A percentile compares a stretch with the other conserved stretches of the same genome.
Conservation (phyloP, 2,329 filamentous ascomycete species). For the Cladosporium halotolerans region DNA sequence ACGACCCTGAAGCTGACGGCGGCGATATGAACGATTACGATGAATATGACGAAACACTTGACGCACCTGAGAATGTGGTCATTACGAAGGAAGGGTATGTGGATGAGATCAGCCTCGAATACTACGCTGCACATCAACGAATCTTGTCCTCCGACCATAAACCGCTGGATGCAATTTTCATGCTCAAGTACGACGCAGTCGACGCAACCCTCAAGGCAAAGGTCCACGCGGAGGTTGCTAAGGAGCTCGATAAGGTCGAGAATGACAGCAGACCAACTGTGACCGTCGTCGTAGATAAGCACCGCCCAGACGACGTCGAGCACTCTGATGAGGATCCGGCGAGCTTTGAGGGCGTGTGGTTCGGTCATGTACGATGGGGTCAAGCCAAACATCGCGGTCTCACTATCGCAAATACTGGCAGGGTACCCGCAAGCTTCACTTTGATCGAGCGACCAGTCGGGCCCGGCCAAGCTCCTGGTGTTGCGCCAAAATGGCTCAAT, state of each 20-base stretch:
- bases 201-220: constrained; percentile 77
- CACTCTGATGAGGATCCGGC: constrained; percentile 34
- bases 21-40: constrained; percentile 43
- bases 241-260: constrained; percentile 81
- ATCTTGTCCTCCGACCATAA: constrained; percentile 95
- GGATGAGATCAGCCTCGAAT: constrained; percentile 50
- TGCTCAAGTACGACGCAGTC: constrained; percentile 77
- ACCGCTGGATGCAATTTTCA: constrained; percentile 77
- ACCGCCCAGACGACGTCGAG: constrained; percentile 33
- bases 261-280: constrained; percentile 77
- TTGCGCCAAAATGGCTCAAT: constrained; percentile 62
- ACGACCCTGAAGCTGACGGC: constrained; percentile 75
- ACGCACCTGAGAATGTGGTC: constrained; percentile 43
- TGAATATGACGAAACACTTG: constrained; percentile 50
- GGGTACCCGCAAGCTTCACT: constrained; percentile 69
- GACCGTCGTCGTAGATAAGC: constrained; percentile 64
- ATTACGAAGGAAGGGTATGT: constrained; percentile 54
- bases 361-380: constrained; percentile 68
- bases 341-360: constrained; percentile 59
- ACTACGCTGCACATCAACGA: constrained; percentile 83
- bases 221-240: constrained; percentile 78
- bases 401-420: constrained; percentile 87
- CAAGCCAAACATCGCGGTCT: constrained; percentile 60
- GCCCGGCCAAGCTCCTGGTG: constrained; percentile 36
- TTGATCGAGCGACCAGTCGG: constrained; percentile 67